These are phyloP conservation scores for Erodium maritimum DNA, from an alignment of 345 rosid species.

Conservation along the genomic window DNA sequence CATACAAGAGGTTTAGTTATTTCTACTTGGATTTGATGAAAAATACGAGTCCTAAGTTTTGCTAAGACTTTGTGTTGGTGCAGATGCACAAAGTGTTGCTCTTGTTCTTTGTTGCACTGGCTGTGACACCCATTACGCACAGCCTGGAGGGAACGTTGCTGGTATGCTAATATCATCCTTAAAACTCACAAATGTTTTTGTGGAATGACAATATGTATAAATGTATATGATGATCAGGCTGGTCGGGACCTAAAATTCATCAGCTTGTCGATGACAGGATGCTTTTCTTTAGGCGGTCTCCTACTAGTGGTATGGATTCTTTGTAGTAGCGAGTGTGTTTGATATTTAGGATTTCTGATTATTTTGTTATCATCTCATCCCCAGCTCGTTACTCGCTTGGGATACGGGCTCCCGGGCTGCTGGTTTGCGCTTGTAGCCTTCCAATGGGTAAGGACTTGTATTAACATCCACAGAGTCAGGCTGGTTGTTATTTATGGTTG, in stretches of 20 bases:
- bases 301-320: conserved; percentile 38
- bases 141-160: conserved; percentile 80
- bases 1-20: conserved; percentile 39
- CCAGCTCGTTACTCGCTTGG: conserved; percentile 30
- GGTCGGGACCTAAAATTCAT: conserved; percentile 68
- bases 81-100: conserved; percentile 84
- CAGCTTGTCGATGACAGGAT: conserved; percentile 58
- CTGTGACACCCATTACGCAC: conserved; percentile 54
- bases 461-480: no score
- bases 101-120: conserved; percentile 56
- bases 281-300: conserved; percentile 46
- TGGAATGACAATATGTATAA: no score
- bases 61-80: conserved; percentile 4
- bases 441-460: conserved; percentile 33
- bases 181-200: no score
- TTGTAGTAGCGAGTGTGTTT: no score
- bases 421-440: conserved; percentile 41
- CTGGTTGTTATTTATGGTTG: no score
- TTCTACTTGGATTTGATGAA: background rate
- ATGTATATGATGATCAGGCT: conserved; percentile 30
- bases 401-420: conserved; percentile 38
- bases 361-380: no score
- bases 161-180: conserved; percentile 26
- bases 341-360: no score
- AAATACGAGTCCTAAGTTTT: no score